Base-by-base conservation (phyloP, 495 filamentous ascomycete species). In the Rusavskia elegans region DNA sequence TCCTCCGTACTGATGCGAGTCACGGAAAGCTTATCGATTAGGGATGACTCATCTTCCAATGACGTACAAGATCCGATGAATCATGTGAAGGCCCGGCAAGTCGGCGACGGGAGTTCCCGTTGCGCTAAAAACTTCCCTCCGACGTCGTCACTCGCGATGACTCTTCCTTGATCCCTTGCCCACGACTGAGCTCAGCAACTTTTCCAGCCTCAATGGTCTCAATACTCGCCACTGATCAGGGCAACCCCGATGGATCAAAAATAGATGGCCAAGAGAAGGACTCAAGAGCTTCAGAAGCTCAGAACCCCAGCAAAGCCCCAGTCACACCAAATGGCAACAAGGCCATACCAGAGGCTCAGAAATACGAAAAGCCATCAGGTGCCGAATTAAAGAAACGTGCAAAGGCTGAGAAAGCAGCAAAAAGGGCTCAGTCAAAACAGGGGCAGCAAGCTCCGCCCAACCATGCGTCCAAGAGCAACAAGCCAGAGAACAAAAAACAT, bases 361-460 rank as follows among this genome's bases (percentile, higher is more conserved):
- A 65, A 20, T 65, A 69, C 51, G 63, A 70, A 23, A 72, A 86
- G 52, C 71, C 79, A 49, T 79, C 79, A 1, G 71, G 72, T 11
- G 81, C 80, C 7, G 83, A 89, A 61, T 59, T 87, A 60, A 92
- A 90, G 61, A 84, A 83, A 49, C 75, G 77, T 64, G 78, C 79
- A 48, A 87, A 90, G 62, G 85, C 79, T 11, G 85, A 92, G 57
- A 89, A 89, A 63, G 76, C 77, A 48, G 84, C 83, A 30, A 73
- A 81, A 53, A 75, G 88, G 61, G 84, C 79, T 20, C 73, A 80
- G 61, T 75, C 61, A 76, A 80, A 67, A 68, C 68, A 57, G 60
- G 74, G 63, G 49, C 62, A 65, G 55, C 65, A 61, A 38, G 60
- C 61, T 19, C 50, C 45, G 48, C 53, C 59, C 19, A 56, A 66